Conservation (phyloP, 1,139 yeast genomes). For the Torulaspora pretoriensis region DNA sequence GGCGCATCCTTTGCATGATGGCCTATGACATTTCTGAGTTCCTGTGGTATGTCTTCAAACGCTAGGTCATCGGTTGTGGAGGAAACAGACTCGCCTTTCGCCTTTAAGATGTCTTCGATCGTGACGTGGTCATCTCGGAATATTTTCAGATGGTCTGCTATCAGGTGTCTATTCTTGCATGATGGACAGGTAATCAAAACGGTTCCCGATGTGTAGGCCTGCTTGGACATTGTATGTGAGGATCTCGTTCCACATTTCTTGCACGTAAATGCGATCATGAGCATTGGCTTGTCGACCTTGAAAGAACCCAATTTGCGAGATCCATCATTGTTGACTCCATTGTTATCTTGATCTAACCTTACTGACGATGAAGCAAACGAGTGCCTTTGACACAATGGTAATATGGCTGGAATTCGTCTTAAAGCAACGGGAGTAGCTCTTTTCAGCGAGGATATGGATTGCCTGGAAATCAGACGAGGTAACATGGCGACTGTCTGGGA, state of each 20-base stretch:
- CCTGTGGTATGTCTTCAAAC: conserved; percentile 70
- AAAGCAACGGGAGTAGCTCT: neutral
- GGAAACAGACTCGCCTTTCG: conserved; percentile 71
- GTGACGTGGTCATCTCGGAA: conserved; percentile 69
- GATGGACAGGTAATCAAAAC: conserved; percentile 91
- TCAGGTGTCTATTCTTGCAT: conserved; percentile 81
- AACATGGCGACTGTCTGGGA: neutral
- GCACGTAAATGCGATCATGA: conserved; percentile 90
- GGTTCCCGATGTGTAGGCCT: conserved; percentile 82
- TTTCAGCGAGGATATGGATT: neutral
- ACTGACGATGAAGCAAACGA: conserved; percentile 2
- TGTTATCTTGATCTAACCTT: conserved; percentile 1
- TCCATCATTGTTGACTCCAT: neutral
- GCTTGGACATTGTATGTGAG: conserved; percentile 83
- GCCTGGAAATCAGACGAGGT: neutral
- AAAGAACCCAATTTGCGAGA: conserved; percentile 5
- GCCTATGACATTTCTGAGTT: conserved; percentile 51
- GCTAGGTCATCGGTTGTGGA: conserved; percentile 59
- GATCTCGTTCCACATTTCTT: conserved; percentile 82
- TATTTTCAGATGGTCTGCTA: conserved; percentile 86
- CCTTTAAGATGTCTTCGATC: conserved; percentile 71
- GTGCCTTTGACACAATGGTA: neutral
- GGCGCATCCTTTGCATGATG: conserved; percentile 68
- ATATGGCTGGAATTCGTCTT: neutral
- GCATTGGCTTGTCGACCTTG: conserved; percentile 63